Base-by-base conservation (phyloP, 306 rosid genomes). In the Calophaca sinica region DNA sequence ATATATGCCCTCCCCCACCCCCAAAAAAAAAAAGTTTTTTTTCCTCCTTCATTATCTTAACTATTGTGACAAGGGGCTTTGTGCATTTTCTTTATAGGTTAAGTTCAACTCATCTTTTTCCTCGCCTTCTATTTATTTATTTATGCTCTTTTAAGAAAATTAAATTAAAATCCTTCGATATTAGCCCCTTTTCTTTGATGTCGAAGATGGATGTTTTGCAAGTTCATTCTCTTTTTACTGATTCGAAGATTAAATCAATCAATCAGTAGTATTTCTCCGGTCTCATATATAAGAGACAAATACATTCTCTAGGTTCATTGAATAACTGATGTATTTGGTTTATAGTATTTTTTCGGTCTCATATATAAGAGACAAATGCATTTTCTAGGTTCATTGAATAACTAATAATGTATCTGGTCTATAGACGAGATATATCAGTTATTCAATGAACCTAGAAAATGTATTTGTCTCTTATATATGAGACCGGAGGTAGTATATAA, bases 61-160 rank as follows among this genome's bases (percentile, higher is more conserved):
- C 76, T 84, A 57, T 31, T 67, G 36, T 64, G 20, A 82, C 54
- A 68, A 83, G 61, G 82, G 75, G 72, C n/a, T 38, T 51, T 32
- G 63, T 52, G 60, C 68, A 26, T 70, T 71, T 57, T 74, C 44
- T 29, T 12, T 59, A 70, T 68, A 20, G 26, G 26, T 74, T 9
- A 73, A 67, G 52, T 76, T 62, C 26, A 68, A 12, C 38, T 71
- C 20, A n/a, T 38, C 33, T 5, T 0, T 20, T 20, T 20, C 12
- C 11, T 4, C 11, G 10, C 6, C 13, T 36, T 35, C 3, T 26
- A 7, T 0, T 9, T 13, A 42, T 2, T 5, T 3, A 20, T 14
- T 13, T 7, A n/a, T 31, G 1, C 15, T 46, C 38, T 41, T 58
- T 42, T n/a, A 13, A 8, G 51, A 61, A 53, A 12, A 61, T 68